A percentile compares a stretch with the other conserved stretches of the same genome.
Conservation (phyloP, 257 asterid genomes). For the Nicotiana tomentosiformis region DNA sequence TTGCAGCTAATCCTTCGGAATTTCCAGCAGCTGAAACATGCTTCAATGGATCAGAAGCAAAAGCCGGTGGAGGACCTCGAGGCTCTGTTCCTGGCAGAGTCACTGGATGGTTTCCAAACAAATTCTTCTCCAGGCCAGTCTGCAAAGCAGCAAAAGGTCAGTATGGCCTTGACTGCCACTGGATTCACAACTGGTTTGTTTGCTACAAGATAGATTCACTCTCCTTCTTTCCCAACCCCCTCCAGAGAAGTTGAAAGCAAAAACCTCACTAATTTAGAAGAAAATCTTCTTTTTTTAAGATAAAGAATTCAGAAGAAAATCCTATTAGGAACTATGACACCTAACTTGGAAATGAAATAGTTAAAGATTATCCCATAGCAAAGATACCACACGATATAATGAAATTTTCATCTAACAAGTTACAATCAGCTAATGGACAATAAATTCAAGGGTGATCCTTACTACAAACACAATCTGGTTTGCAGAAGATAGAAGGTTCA, state of each 20-base stretch:
- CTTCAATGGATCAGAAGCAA: slow-evolving; percentile 67
- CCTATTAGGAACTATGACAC: neutral
- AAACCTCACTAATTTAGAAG: neutral
- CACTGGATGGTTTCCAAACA: slow-evolving; percentile 87
- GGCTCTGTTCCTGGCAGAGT: slow-evolving; percentile 52
- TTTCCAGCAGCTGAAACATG: slow-evolving; percentile 33
- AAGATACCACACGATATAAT: neutral
- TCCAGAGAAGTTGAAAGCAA: neutral
- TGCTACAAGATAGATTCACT: neutral
- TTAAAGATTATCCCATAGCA: neutral
- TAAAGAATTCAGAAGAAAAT: neutral
- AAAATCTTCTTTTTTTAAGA: neutral
- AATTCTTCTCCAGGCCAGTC: slow-evolving; percentile 87
- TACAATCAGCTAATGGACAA: neutral
- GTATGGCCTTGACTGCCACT: neutral
- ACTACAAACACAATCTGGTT: neutral
- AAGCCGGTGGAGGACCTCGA: slow-evolving; percentile 78
- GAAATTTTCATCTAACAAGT: neutral
- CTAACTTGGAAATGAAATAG: neutral
- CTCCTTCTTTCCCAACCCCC: no score
- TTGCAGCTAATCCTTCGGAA: slow-evolving; percentile 26
- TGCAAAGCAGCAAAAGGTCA: slow-evolving; percentile 22
- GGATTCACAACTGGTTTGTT: neutral
- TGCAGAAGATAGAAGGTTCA: neutral
- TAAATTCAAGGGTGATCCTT: neutral